Evolutionary conservation across 352 stramenopile species (phyloP), one percentile per base, ranked within the genome.

Genomic region (Aphanomyces astaci): DNA sequence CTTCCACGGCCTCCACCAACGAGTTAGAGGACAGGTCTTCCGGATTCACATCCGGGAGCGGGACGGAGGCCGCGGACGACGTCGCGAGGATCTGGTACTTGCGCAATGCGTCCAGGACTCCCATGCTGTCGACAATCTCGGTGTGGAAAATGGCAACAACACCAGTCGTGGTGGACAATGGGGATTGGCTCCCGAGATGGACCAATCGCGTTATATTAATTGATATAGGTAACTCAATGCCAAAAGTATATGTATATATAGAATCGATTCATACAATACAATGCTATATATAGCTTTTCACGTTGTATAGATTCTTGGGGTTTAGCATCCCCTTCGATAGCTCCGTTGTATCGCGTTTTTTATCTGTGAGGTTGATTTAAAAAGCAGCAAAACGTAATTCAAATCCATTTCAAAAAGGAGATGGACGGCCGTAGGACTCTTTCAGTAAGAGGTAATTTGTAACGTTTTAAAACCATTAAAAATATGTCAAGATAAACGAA

Each of bases 1-100:
- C 75, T 30, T 89, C 79, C 19, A 94, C 82, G 64, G 91, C 83
- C 70, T 92, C 79, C 79, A 94, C 87, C 70, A 87, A 45, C 28
- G 62, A 68, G 51, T 68, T 68, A 19, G 62, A 59, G 13, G 40
- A 45, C 4, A 68, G 25, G 22, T 68, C 62, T 28, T 68, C 62
- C n/a, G 62, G 62, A 13, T 45, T 60, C 17, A 68, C n/a, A 60
- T 68, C 62, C 13, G 62, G 62, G 15, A 68, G 62, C 30, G 62
- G 62, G 39, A 68, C 62, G n/a, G 62, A 57, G 24, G 62, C 55
- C 62, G 62, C 62, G 4, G 62, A 68, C 43, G 62, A 68, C 33
- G 62, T 68, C 30, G 62, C 62, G 46, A 68, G 62, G 32, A 68
- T 33, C 30, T 68, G 27, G 56, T 52, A 65, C 36, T 59, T 59